Evolutionary conservation across 768 basidiomycete species (phyloP).

Genomic region (Hygrophorus pudorinus): DNA sequence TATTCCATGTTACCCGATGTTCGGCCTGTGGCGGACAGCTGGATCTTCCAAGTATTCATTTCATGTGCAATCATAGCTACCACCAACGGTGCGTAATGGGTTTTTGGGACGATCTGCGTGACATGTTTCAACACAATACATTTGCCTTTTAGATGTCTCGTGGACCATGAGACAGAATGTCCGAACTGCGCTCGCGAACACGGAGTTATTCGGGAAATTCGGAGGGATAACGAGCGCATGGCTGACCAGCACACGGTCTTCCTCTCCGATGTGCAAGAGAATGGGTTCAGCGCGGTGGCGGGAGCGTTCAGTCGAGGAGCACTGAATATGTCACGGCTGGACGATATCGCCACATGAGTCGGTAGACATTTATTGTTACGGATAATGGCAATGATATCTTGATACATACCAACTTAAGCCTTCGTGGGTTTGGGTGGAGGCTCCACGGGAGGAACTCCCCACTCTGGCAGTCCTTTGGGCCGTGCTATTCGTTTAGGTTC

Average conservation of each 20-base stretch:
- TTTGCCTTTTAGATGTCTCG: conserved; percentile 55
- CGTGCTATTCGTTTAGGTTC: conserved; percentile 79
- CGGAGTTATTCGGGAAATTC: conserved; percentile 81
- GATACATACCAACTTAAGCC: conserved; percentile 1
- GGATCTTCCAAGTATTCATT: conserved; percentile 89
- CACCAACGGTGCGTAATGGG: conserved; percentile 65
- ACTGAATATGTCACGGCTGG: conserved; percentile 33
- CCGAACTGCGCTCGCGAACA: conserved; percentile 83
- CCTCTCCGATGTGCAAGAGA: conserved; percentile 62
- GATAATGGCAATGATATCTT: background rate
- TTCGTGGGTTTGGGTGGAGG: conserved; percentile 20
- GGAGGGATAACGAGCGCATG: conserved; percentile 74
- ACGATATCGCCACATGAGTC: conserved; percentile 16
- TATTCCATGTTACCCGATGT: conserved; percentile 94
- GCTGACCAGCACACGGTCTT: conserved; percentile 79
- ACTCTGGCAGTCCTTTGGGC: conserved; percentile 84
- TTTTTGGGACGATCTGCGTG: background rate
- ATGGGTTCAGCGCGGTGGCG: conserved; percentile 66
- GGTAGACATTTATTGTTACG: background rate
- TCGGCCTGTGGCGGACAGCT: conserved; percentile 83
- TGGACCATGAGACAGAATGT: conserved; percentile 84
- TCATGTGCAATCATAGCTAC: conserved; percentile 97
- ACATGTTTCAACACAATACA: background rate
- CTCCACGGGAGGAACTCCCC: conserved; percentile 76
- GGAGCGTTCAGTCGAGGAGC: conserved; percentile 61